Percentiles rank a stretch among this genome's conserved stretches.
Evolutionary conservation across 352 stramenopile genomes (phyloP).

Genomic region (Globisporangium acanthophoron): DNA sequence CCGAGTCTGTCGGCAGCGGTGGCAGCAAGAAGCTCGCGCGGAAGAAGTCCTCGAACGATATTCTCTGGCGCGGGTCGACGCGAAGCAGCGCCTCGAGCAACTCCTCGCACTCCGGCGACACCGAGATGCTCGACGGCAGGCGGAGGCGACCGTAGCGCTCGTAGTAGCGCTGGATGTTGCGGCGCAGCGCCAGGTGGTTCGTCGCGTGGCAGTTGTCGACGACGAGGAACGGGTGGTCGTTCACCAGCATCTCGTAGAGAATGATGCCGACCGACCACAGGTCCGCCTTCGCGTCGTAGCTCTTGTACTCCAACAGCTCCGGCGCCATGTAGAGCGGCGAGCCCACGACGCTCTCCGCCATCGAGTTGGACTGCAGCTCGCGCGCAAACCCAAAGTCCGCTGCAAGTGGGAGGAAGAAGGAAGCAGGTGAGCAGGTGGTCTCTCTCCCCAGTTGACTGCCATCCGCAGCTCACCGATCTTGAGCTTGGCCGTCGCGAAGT

Average conservation of each 20-base stretch:
- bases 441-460: not conserved
- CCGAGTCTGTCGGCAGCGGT: constrained; percentile 30
- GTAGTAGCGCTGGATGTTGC: constrained; percentile 79
- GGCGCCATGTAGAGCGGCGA: constrained; percentile 80
- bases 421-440: too few relatives aligned
- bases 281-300: constrained; percentile 78
- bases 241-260: constrained; percentile 80
- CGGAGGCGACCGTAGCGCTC: constrained; percentile 47
- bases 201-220: constrained; percentile 72
- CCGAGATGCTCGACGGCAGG: constrained; percentile 42
- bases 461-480: constrained; percentile 50
- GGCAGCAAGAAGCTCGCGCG: constrained; percentile 59
- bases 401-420: constrained; percentile 6
- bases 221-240: constrained; percentile 73
- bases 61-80: constrained; percentile 53
- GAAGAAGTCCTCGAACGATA: constrained; percentile 82
- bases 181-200: constrained; percentile 68
- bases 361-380: constrained; percentile 58
- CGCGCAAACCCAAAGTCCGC: constrained; percentile 75
- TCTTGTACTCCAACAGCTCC: constrained; percentile 80
- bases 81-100: constrained; percentile 55
- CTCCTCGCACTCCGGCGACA: constrained; percentile 58
- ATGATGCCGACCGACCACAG: constrained; percentile 81
- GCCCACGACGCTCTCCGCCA: constrained; percentile 76
- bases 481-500: constrained; percentile 54